These are phyloP conservation scores for Wickerhamiella lipophila DNA, from an alignment of 805 yeast genomes.

Conservation along the genomic window DNA sequence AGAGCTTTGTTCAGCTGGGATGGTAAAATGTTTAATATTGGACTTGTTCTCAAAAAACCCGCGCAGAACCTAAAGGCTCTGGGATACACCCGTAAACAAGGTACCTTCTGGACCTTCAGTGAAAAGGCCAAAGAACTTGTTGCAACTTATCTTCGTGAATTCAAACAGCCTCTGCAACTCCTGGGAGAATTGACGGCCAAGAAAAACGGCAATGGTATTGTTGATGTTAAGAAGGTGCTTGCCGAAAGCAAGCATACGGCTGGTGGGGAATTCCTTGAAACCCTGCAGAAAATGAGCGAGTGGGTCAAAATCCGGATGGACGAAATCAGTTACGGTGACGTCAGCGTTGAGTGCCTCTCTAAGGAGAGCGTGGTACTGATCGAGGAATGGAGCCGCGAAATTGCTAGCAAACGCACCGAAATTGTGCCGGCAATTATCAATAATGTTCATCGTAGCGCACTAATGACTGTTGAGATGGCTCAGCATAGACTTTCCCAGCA, in stretches of 20 bases:
- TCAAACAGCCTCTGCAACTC: slow-evolving; percentile 46
- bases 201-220: slow-evolving; percentile 15
- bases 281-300: slow-evolving; percentile 33
- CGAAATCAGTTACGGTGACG: slow-evolving; percentile 45
- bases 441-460: slow-evolving; percentile 75
- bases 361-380: slow-evolving; percentile 50
- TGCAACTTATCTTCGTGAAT: slow-evolving; percentile 44
- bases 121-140: slow-evolving; percentile 57
- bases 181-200: slow-evolving; percentile 22
- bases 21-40: slow-evolving; percentile 50
- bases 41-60: slow-evolving; percentile 76
- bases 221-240: slow-evolving; percentile 16
- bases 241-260: slow-evolving; percentile 9
- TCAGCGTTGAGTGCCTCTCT: slow-evolving; percentile 70
- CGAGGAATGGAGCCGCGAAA: slow-evolving; percentile 44
- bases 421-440: slow-evolving; percentile 35
- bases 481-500: slow-evolving; percentile 61
- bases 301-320: slow-evolving; percentile 36
- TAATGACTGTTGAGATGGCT: slow-evolving; percentile 63
- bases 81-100: slow-evolving; percentile 64
- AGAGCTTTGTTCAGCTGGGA: slow-evolving; percentile 48
- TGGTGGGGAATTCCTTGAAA: slow-evolving; percentile 24
- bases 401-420: slow-evolving; percentile 34
- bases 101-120: slow-evolving; percentile 72
- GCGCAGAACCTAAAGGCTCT: slow-evolving; percentile 66